Evolutionary conservation across 768 basidiomycete genomes (phyloP), one percentile per base, ranked within the genome.

Genomic region (Tulasnella sp.): DNA sequence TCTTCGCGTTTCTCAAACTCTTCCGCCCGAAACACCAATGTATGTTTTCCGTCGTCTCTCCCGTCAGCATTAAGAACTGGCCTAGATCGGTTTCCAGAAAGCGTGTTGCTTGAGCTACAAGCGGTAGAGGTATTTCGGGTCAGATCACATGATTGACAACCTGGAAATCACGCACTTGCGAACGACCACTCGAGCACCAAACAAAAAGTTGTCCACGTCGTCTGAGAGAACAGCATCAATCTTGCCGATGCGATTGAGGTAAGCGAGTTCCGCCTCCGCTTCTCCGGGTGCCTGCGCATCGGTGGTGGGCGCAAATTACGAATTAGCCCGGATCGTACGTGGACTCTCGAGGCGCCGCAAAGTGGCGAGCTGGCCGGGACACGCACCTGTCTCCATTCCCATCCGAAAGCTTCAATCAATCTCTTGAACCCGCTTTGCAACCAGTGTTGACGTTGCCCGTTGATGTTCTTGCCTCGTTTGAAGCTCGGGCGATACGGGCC

Each of bases 201-300:
- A 98, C 2, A 97, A 83, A 80, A 97, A 91, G 74, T 90, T 96
- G 80, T 98, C 96, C 1, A 96, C 95, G 80, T 97, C 96, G 82
- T 98, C 96, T 0, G 96, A 93, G 64, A 96, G 86, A 34, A 97
- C 88, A 0, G 91, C 93, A 81, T 98, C 96, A 75, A 98, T 92
- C 72, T 92, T 82, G 2, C 94, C 94, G 58, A 90, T 88, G 4
- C 87, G 85, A 79, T 94, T 96, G 73, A 98, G 85, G 78, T 93
- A 91, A 0, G 96, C 96, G 2, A 98, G 85, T 81, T 97, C 96
- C 0, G 96, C 96, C 82, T 98, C 96, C 0, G 96, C 96, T 83
- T 97, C 96, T 22, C 94, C 95, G 7, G 96, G 96, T 19, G 94
- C 85, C 85, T 85, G 58, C 58, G 31, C 58, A 25, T 34, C 25